These are phyloP conservation scores for Trapa bicornis DNA, from an alignment of 345 rosid genomes.

Conservation along the genomic window DNA sequence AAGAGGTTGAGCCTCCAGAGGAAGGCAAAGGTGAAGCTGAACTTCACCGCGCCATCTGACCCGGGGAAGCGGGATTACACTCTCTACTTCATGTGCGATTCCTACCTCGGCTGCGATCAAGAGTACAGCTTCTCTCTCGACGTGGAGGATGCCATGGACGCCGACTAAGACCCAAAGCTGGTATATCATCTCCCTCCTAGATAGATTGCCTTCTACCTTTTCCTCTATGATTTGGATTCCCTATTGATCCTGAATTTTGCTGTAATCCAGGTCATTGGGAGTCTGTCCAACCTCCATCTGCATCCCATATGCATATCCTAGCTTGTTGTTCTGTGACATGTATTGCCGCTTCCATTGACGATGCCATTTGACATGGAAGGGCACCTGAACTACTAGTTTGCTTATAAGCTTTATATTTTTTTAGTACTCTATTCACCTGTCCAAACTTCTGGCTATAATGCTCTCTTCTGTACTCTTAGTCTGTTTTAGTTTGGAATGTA, in stretches of 20 bases:
- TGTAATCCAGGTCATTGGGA: no score
- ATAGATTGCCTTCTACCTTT: no score
- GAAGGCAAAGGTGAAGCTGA: constrained; percentile 69
- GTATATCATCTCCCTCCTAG: not conserved
- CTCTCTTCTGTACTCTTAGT: no score
- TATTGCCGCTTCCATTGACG: constrained; percentile 37
- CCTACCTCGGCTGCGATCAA: constrained; percentile 84
- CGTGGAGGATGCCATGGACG: constrained; percentile 32
- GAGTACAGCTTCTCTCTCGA: constrained; percentile 56
- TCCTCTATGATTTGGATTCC: no score
- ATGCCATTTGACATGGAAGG: no score
- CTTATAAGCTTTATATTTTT: no score
- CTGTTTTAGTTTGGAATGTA: no score
- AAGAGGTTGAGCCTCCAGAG: constrained; percentile 75
- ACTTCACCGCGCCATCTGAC: constrained; percentile 58
- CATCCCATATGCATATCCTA: constrained; percentile 62
- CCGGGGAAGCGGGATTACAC: constrained; percentile 49
- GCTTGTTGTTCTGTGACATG: constrained; percentile 59
- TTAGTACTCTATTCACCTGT: no score
- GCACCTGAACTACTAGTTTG: no score
- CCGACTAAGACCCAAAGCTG: constrained; percentile 14
- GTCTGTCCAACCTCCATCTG: no score
- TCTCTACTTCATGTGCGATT: constrained; percentile 76
- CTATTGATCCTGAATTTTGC: no score
- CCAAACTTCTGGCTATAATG: no score